Percentiles rank a stretch among this genome's conserved stretches.
phyloP scores from a whole-genome alignment of 169 alveolate genomes.

The Plasmodium ovale region DNA sequence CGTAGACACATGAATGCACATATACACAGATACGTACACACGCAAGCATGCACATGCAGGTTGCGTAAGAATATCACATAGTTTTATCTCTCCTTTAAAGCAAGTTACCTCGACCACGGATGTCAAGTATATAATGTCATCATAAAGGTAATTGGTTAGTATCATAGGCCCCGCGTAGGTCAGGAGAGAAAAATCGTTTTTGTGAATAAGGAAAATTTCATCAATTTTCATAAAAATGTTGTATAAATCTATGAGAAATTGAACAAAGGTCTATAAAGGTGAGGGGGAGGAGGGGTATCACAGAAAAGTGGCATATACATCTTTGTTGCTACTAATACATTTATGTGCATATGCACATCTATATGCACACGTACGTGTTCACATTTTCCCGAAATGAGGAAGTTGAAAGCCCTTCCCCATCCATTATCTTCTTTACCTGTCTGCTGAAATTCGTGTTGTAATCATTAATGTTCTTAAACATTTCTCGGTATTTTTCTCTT shows the following conservation, averaged over 20 bases:
- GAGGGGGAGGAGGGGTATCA: neutral
- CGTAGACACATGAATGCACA: neutral
- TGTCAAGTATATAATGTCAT: constrained; percentile 49
- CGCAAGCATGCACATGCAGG: neutral
- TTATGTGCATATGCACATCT: neutral
- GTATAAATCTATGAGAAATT: constrained; percentile 65
- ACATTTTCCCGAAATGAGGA: neutral
- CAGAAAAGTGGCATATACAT: neutral
- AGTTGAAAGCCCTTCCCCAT: no score
- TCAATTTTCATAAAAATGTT: constrained; percentile 71
- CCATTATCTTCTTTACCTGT: constrained; percentile 17
- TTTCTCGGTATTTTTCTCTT: constrained; percentile 28
- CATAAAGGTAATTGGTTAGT: constrained; percentile 52
- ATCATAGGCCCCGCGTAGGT: constrained; percentile 58
- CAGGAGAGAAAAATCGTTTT: constrained; percentile 34
- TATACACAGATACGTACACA: neutral
- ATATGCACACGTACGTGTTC: neutral
- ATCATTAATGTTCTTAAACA: constrained; percentile 49
- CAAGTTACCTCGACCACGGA: constrained; percentile 56
- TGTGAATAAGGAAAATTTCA: constrained; percentile 28
- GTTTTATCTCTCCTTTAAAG: neutral
- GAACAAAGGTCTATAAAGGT: constrained; percentile 35
- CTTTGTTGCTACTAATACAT: no score
- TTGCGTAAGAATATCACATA: neutral
- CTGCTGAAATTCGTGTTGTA: constrained; percentile 38